A percentile compares a stretch with the other conserved stretches of the same genome.
Conservation (phyloP, 495 filamentous ascomycete species). For the Podospora pseudopauciseta region DNA sequence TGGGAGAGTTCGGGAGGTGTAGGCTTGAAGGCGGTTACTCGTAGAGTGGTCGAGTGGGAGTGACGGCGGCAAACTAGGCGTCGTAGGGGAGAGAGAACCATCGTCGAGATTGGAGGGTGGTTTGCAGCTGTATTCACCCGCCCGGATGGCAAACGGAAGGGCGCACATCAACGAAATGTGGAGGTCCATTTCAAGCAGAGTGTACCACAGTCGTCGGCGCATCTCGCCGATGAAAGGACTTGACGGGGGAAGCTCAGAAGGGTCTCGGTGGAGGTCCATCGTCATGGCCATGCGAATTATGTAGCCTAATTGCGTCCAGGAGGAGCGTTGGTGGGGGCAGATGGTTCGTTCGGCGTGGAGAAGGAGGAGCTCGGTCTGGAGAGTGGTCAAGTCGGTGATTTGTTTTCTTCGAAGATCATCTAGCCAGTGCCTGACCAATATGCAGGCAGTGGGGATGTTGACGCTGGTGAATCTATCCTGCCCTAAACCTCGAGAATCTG, state of each 20-base stretch:
- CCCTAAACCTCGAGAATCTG: conserved; percentile 29
- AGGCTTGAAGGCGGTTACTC: conserved; percentile 34
- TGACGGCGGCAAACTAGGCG: conserved; percentile 30
- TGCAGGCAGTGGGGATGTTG: conserved; percentile 39
- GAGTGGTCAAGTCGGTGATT: conserved; percentile 36
- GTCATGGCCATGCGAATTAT: conserved; percentile 43
- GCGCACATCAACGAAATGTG: conserved; percentile 37
- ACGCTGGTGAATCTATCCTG: conserved; percentile 32
- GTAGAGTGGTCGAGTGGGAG: conserved; percentile 37
- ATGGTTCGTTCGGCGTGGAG: conserved; percentile 37
- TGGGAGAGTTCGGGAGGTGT: conserved; percentile 33
- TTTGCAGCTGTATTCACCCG: conserved; percentile 36
- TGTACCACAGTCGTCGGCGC: conserved; percentile 37
- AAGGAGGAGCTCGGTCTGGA: conserved; percentile 38
- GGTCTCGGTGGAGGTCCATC: conserved; percentile 41
- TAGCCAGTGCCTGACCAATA: conserved; percentile 40
- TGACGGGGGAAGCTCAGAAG: conserved; percentile 37
- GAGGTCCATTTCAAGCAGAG: conserved; percentile 40
- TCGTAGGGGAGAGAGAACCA: conserved; percentile 23
- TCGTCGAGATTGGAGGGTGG: conserved; percentile 39
- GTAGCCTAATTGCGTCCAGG: conserved; percentile 39
- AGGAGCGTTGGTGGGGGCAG: conserved; percentile 33
- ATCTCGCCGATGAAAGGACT: conserved; percentile 35
- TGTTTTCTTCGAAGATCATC: conserved; percentile 35
- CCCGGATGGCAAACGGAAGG: conserved; percentile 36